phyloP scores from a whole-genome alignment of 2,329 filamentous ascomycete species.

The Cercospora sp. region DNA sequence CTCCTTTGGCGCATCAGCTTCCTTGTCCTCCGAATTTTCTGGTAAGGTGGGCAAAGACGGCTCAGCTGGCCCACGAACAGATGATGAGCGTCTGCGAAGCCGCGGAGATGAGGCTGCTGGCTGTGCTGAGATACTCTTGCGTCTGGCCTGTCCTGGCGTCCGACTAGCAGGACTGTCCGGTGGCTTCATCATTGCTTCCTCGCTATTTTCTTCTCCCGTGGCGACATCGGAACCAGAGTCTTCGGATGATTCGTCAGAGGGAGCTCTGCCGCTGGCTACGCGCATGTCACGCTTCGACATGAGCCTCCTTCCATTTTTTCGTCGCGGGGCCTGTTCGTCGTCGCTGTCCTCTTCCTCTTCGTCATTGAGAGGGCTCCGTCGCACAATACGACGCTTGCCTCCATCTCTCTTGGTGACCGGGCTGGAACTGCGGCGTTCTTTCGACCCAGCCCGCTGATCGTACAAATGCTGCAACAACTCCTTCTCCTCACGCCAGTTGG shows the following conservation, averaged over 20 bases:
- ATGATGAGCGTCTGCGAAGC: slow-evolving; percentile 32
- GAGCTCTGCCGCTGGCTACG: slow-evolving; percentile 34
- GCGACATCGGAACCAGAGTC: slow-evolving; percentile 29
- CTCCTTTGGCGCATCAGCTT: slow-evolving; percentile 22
- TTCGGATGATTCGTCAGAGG: slow-evolving; percentile 34
- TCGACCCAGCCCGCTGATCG: slow-evolving; percentile 49
- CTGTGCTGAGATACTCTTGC: slow-evolving; percentile 33
- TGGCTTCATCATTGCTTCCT: slow-evolving; percentile 32
- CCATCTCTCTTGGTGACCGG: slow-evolving; percentile 39
- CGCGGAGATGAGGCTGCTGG: slow-evolving; percentile 26
- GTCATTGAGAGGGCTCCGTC: slow-evolving; percentile 21
- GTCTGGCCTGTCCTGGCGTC: slow-evolving; percentile 30
- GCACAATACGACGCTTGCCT: slow-evolving; percentile 29
- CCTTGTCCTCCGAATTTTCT: slow-evolving; percentile 27
- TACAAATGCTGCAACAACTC: slow-evolving; percentile 75
- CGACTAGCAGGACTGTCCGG: slow-evolving; percentile 32
- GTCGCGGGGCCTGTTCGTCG: slow-evolving; percentile 31
- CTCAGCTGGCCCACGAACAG: slow-evolving; percentile 28
- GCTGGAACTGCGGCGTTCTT: slow-evolving; percentile 37
- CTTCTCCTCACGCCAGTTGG: slow-evolving; percentile 87
- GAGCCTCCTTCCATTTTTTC: slow-evolving; percentile 38
- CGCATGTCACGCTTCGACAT: slow-evolving; percentile 41
- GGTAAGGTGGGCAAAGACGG: slow-evolving; percentile 29
- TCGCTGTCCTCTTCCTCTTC: slow-evolving; percentile 23
- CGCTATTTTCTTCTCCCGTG: slow-evolving; percentile 18